Conservation (phyloP, 1,139 yeast species). For the Pichia kudriavzevii region DNA sequence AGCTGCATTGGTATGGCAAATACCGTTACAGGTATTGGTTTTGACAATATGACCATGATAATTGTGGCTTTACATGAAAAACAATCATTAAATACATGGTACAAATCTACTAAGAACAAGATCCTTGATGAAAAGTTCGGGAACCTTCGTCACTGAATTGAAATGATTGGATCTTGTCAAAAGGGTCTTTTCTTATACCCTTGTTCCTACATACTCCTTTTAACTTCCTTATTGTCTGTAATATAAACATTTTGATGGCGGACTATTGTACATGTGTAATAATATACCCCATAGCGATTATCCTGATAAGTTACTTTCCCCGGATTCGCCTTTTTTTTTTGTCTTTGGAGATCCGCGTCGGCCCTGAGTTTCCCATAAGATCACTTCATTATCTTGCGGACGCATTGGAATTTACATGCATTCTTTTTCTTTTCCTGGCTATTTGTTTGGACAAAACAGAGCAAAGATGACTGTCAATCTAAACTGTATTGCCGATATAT, state of each 20-base stretch:
- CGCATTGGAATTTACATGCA: too few species aligned
- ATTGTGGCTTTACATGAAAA: conserved; percentile 41
- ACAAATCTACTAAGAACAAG: conserved; percentile 42
- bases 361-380: too few species aligned
- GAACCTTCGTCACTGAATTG: conserved; percentile 11
- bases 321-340: too few species aligned
- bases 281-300: too few species aligned
- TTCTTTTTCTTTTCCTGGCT: too few species aligned
- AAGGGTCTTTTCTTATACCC: neutral
- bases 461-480: conserved; percentile 35
- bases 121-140: conserved; percentile 42
- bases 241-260: too few species aligned
- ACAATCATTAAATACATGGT: conserved; percentile 45
- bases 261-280: too few species aligned
- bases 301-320: too few species aligned
- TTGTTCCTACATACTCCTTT: neutral
- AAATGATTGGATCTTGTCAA: too few species aligned
- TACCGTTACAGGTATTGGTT: conserved; percentile 68
- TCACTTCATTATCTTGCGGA: too few species aligned
- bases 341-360: too few species aligned
- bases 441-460: too few species aligned
- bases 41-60: conserved; percentile 71
- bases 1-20: conserved; percentile 68
- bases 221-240: neutral
- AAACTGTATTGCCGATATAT: conserved; percentile 73